Base-by-base conservation (phyloP, 176 grass and related monocot genomes). In the Oryza coarctata region DNA sequence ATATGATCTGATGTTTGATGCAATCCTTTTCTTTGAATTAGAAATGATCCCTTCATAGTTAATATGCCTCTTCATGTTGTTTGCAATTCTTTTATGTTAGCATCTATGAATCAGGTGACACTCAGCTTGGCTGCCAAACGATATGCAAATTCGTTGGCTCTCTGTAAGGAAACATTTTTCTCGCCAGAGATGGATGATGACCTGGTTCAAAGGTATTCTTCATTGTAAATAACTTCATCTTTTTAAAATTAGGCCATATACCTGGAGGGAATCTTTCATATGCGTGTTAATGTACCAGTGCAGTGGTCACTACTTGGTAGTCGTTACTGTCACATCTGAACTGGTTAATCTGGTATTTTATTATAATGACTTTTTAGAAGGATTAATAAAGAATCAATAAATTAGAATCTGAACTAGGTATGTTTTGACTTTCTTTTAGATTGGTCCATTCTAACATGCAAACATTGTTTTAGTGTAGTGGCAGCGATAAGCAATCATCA, bases 141-240 rank as follows among this genome's bases (percentile, higher is more conserved):
- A 73, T 98, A 87, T 82, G 90, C 90, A 87, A 93, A 93, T 84
- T 94, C 92, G 45, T 82, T 94, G 67, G 69, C 92, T 43, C 89
- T 98, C 65, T 98, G 92, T 33, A 98, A 88, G 74, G 95, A 98
- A 78, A 98, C 95, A 79, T 98, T 98, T 89, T 98, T 94, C 86
- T 93, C 92, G 23, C 68, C 88, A 62, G 68, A 94, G 87, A 94
- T 94, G 90, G 92, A 93, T 68, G 90, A 98, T 89, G 78, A 91
- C 50, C 78, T 89, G 65, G 95, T 93, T 20, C 79, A 89, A 74
- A 98, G 85, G 95, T 91, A 84, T 58, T 45, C 18, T 47, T 32
- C 12, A 1, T 12, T 43, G 12, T 3, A 30, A 83, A 32, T 3
- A 6, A 0, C 40, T 40, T 65, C 50, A 71, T 27, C 27, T 66